phyloP scores from a whole-genome alignment of 2,329 filamentous ascomycete species.

The Aspergillus sp. region DNA sequence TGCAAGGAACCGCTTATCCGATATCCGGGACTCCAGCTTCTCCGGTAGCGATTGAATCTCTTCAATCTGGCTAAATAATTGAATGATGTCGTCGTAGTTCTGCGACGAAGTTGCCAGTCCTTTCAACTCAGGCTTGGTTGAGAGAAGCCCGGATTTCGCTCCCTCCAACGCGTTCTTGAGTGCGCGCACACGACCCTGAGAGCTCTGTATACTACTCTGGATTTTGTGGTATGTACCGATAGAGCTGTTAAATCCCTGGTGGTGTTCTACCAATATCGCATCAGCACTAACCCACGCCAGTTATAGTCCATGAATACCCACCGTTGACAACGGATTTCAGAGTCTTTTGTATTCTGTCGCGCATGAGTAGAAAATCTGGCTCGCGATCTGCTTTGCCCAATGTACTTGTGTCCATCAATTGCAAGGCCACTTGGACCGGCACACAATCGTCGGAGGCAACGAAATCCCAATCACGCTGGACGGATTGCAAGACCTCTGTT shows the following conservation, averaged over 20 bases:
- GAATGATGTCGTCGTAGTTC: constrained; percentile 84
- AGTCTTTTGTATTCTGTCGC: constrained; percentile 85
- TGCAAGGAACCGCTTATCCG: constrained; percentile 89
- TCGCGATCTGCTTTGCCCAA: constrained; percentile 89
- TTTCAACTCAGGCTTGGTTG: constrained; percentile 85
- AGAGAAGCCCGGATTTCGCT: constrained; percentile 77
- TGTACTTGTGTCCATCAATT: constrained; percentile 90
- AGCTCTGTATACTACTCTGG: constrained; percentile 84
- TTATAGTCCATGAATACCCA: constrained; percentile 21
- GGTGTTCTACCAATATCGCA: constrained; percentile 63
- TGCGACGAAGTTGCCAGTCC: constrained; percentile 84
- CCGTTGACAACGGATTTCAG: constrained; percentile 90
- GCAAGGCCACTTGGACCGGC: constrained; percentile 89
- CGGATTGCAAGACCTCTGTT: constrained; percentile 69
- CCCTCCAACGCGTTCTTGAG: constrained; percentile 79
- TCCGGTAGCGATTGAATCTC: constrained; percentile 86
- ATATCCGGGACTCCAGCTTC: constrained; percentile 88
- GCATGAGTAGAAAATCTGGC: constrained; percentile 76
- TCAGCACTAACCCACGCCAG: constrained; percentile 7
- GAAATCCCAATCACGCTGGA: constrained; percentile 85
- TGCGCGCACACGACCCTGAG: constrained; percentile 77
- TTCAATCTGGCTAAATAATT: constrained; percentile 78
- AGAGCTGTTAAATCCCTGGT: constrained; percentile 98
- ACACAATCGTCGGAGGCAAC: constrained; percentile 88
- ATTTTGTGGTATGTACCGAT: constrained; percentile 99